phyloP scores from a whole-genome alignment of 2,329 filamentous ascomycete species.

The Monosporascus cannonballus region DNA sequence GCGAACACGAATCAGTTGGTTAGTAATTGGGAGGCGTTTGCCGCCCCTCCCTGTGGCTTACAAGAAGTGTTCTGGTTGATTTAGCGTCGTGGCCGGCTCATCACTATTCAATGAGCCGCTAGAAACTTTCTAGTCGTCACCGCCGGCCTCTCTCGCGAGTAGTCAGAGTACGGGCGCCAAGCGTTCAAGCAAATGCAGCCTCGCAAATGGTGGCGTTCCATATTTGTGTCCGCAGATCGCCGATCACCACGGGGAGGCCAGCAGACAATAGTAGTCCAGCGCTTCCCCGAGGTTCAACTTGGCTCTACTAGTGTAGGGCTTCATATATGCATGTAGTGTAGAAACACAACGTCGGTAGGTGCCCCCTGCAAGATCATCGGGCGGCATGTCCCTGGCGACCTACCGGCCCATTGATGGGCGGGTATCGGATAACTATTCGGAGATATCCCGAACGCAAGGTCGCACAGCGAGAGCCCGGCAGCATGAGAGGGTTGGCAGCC shows the following conservation, averaged over 20 bases:
- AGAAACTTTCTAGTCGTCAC: not conserved
- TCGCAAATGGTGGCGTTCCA: not conserved
- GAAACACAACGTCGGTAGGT: not conserved
- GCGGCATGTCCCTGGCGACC: no score
- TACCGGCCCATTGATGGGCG: no score
- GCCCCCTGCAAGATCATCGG: no score
- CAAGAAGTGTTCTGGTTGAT: no score
- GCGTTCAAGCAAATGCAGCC: not conserved
- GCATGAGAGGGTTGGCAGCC: not conserved
- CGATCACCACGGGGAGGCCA: not conserved
- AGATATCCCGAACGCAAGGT: not conserved
- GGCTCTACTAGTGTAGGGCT: not conserved
- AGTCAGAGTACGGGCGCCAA: not conserved
- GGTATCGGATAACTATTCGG: no score
- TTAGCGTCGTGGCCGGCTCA: no score
- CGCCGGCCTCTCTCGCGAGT: not conserved
- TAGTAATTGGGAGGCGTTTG: no score
- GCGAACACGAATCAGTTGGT: no score
- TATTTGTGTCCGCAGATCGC: not conserved
- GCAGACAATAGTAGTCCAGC: not conserved
- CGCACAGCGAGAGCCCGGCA: not conserved
- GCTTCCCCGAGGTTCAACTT: not conserved
- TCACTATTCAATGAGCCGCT: no score
- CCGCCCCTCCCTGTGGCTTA: no score
- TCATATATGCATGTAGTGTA: not conserved